A percentile compares a stretch with the other conserved stretches of the same genome.
Conservation (phyloP, 805 yeast genomes). For the Cyberlindnera subsufficiens region DNA sequence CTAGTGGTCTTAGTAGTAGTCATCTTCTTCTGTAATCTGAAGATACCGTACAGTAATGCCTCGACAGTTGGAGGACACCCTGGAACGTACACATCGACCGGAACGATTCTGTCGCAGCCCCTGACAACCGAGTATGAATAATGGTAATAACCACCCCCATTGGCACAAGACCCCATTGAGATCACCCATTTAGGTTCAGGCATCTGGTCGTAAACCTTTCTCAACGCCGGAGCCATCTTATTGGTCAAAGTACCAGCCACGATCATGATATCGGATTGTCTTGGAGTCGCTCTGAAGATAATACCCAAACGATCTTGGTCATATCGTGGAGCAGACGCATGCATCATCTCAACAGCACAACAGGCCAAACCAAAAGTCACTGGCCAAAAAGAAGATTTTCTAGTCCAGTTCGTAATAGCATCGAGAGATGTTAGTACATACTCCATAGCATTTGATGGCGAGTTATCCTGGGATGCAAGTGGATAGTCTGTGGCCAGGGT, state of each 20-base stretch:
- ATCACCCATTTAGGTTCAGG: constrained; percentile 94
- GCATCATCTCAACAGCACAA: constrained; percentile 96
- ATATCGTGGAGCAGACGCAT: constrained; percentile 82
- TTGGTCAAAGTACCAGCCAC: constrained; percentile 90
- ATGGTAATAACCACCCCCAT: constrained; percentile 91
- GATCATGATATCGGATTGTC: constrained; percentile 89
- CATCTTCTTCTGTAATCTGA: constrained; percentile 88
- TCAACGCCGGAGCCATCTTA: constrained; percentile 89
- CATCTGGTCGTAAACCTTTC: constrained; percentile 93
- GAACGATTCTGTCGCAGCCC: constrained; percentile 84
- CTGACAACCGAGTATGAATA: constrained; percentile 84
- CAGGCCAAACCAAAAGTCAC: constrained; percentile 89
- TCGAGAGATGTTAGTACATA: constrained; percentile 80
- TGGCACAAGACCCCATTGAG: constrained; percentile 92
- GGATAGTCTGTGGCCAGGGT: constrained; percentile 18
- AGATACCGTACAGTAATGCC: constrained; percentile 86
- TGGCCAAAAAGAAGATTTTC: constrained; percentile 91
- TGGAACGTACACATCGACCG: constrained; percentile 87
- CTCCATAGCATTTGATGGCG: constrained; percentile 57
- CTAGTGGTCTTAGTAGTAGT: constrained; percentile 74
- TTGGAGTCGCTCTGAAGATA: constrained; percentile 89
- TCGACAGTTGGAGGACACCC: constrained; percentile 93
- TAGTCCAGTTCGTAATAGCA: constrained; percentile 83
- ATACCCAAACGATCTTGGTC: constrained; percentile 91
- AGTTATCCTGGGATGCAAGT: constrained; percentile 22